Conservation (phyloP, 2,329 filamentous ascomycete species). For the Daldinia eschscholtzii region DNA sequence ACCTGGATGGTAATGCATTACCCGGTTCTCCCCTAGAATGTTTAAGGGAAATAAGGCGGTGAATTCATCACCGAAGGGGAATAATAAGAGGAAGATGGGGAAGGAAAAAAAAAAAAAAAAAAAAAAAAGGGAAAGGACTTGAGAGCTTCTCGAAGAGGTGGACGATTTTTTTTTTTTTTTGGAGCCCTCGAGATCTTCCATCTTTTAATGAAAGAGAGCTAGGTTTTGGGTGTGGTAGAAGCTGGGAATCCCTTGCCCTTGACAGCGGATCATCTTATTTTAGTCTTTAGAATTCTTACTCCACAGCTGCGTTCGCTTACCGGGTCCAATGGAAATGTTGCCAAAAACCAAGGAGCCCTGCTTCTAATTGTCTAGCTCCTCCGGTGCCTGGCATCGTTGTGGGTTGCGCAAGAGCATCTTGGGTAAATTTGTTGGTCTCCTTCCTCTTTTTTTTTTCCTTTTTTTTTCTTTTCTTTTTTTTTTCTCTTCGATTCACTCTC, state of each 20-base stretch:
- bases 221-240: constrained; percentile 13
- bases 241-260: constrained; percentile 37
- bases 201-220: constrained; percentile 30
- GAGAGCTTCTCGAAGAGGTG: constrained; percentile 28
- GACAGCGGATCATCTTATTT: constrained; percentile 41
- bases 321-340: constrained; percentile 35
- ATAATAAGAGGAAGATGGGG: neutral
- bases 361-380: neutral
- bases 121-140: constrained; percentile 2
- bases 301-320: constrained; percentile 37
- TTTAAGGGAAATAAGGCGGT: constrained; percentile 13
- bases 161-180: constrained; percentile 3
- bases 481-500: neutral
- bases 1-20: constrained; percentile 1
- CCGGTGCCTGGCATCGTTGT: constrained; percentile 12
- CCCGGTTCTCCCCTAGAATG: constrained; percentile 10
- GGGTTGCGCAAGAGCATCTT: constrained; percentile 5
- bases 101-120: constrained; percentile 9
- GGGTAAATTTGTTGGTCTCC: constrained; percentile 9
- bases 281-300: constrained; percentile 44
- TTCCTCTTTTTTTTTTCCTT: neutral
- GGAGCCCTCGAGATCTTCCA: constrained; percentile 34
- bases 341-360: constrained; percentile 20
- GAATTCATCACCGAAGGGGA: neutral
- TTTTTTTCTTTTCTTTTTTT: neutral